Conservation (phyloP, 2,329 filamentous ascomycete species). For the Leptographium wingfieldii region DNA sequence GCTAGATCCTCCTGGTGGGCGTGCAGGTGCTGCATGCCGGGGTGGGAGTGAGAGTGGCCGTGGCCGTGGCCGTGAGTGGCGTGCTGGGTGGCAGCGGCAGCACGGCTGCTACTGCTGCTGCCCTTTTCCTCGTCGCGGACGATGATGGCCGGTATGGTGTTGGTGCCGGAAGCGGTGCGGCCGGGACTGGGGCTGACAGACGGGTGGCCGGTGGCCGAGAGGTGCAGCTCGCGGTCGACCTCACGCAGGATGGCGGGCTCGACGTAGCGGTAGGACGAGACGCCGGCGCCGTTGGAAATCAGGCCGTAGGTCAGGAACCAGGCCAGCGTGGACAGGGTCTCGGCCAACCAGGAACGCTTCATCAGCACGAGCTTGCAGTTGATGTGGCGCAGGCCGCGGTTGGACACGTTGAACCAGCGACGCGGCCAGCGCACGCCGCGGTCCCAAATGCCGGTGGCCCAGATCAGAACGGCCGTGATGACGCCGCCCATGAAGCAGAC, state of each 20-base stretch:
- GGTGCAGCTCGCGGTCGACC: constrained; percentile 45
- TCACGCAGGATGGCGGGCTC: constrained; percentile 50
- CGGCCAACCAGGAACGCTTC: constrained; percentile 68
- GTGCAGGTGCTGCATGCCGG: background rate
- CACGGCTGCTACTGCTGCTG: background rate
- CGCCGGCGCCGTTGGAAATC: constrained; percentile 52
- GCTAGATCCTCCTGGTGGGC: constrained; percentile 70
- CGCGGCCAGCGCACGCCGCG: constrained; percentile 88
- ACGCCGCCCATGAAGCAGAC: constrained; percentile 84
- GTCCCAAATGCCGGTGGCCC: constrained; percentile 95
- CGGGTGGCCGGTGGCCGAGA: constrained; percentile 28
- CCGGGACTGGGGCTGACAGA: constrained; percentile 13
- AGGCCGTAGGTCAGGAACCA: constrained; percentile 69
- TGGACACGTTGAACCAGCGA: constrained; percentile 79
- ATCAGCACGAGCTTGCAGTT: constrained; percentile 94
- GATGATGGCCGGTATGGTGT: background rate
- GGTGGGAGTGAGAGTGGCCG: constrained; percentile 1
- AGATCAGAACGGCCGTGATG: constrained; percentile 75
- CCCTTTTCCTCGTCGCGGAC: constrained; percentile 10
- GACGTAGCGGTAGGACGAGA: constrained; percentile 62
- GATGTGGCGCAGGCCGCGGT: constrained; percentile 79
- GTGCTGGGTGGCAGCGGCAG: background rate
- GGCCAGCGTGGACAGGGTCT: constrained; percentile 56
- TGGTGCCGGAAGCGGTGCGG: background rate
- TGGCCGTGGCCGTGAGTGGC: background rate